Base-by-base conservation (phyloP, 2,329 filamentous ascomycete genomes). In the Colletotrichum euphorbiae region DNA sequence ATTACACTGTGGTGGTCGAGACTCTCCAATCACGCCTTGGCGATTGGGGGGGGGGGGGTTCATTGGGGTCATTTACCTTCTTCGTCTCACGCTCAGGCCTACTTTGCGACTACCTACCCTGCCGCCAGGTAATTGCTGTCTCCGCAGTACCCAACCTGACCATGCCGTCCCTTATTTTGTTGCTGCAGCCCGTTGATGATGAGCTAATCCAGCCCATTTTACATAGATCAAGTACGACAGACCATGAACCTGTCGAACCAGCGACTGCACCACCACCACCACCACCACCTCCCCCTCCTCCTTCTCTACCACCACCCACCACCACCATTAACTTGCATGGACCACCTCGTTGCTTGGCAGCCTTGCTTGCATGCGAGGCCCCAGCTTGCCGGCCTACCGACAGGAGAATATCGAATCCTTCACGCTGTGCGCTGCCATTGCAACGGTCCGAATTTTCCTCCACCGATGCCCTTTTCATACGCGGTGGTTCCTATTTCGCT, bases 21-120 rank as follows among this genome's bases (percentile, higher is more conserved):
- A 12, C 38, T 45, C 62, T 43, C 51, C 64, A 67, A 67, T 62
- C 42, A 66, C 17, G n/a, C 33, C 48, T 50, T 62, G 51, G 15
- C 58, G 17, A 62, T 43, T 62, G 63, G 45, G 57, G n/a, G 63
- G 45, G 57, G n/a, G 63, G 45, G 57, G n/a, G n/a, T n/a, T n/a
- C n/a, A n/a, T n/a, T n/a, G 63, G 45, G 57, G n/a, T 24, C 42
- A 11, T 62, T 38, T 42, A 46, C 31, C 48, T 55, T 28, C 21
- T n/a, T 46, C 38, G 40, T 28, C 7, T 46, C 46, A 46, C 28
- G 4, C 7, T 46, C 46, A 46, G 38, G 4, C 38, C 31, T 38
- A 11, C 28, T 42, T 43, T 42, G n/a, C 31, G 56, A 17, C 17
- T 40, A 52, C 31, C 28, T 52, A 62, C 28, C 24, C 31, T 12